phyloP scores from a whole-genome alignment of 1,284 basidiomycete genomes.

The Sphagnurus paluster region DNA sequence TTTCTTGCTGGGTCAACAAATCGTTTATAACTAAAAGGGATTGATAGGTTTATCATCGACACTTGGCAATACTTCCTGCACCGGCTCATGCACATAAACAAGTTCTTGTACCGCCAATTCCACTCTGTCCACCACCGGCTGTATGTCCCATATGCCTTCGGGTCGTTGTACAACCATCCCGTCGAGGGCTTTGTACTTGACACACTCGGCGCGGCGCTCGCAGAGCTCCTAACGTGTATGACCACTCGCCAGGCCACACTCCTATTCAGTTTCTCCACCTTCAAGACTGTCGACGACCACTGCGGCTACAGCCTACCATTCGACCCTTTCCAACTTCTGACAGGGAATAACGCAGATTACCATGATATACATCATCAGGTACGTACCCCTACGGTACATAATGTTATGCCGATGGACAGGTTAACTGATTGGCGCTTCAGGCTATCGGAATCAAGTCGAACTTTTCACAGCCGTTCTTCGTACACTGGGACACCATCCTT shows the following conservation, averaged over 20 bases:
- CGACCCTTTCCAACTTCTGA: slow-evolving; percentile 87
- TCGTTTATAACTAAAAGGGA: not conserved
- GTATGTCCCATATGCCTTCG: slow-evolving; percentile 97
- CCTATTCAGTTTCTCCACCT: slow-evolving; percentile 81
- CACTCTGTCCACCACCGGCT: slow-evolving; percentile 97
- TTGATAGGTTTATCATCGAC: slow-evolving; percentile 86
- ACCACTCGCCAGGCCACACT: slow-evolving; percentile 83
- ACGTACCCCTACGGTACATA: slow-evolving; percentile 20
- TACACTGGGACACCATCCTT: slow-evolving; percentile 83
- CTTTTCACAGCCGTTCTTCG: slow-evolving; percentile 93
- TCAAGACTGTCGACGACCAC: slow-evolving; percentile 98
- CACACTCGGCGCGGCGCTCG: slow-evolving; percentile 78
- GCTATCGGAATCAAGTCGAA: slow-evolving; percentile 93
- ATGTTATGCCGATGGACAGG: not conserved
- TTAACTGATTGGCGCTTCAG: slow-evolving; percentile 33
- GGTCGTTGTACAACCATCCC: slow-evolving; percentile 97
- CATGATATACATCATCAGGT: slow-evolving; percentile 98
- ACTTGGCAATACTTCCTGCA: slow-evolving; percentile 99
- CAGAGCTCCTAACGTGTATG: slow-evolving; percentile 73
- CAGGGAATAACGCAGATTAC: slow-evolving; percentile 95
- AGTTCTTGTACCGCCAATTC: slow-evolving; percentile 88
- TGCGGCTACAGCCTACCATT: slow-evolving; percentile 91
- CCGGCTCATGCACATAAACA: slow-evolving; percentile 89
- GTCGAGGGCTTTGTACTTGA: slow-evolving; percentile 94
- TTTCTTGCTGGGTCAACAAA: not conserved